A percentile compares a stretch with the other conserved stretches of the same genome.
These are phyloP conservation scores for Globisporangium sylvaticum DNA, from an alignment of 352 stramenopile species.

Conservation along the genomic window DNA sequence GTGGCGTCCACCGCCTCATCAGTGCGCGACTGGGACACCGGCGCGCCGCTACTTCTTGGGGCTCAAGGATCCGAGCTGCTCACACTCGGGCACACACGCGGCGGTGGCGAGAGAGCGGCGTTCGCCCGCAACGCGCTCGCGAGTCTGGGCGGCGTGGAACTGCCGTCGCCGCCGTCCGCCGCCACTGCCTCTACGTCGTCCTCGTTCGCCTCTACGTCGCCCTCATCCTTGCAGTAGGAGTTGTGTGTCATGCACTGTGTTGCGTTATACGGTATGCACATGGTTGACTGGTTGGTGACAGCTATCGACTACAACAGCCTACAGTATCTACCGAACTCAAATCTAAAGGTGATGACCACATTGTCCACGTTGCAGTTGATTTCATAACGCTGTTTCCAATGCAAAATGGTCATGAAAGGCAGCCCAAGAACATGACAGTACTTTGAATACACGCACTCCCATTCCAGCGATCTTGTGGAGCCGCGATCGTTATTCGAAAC, in stretches of 20 bases:
- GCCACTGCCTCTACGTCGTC: neutral
- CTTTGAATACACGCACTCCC: neutral
- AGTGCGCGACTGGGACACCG: neutral
- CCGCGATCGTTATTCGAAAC: neutral
- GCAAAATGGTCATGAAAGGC: neutral
- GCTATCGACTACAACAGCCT: too few relatives aligned
- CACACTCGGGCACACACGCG: neutral
- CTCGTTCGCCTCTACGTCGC: neutral
- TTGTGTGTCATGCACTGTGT: neutral
- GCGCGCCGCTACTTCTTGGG: neutral
- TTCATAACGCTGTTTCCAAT: too few relatives aligned
- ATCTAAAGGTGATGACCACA: too few relatives aligned
- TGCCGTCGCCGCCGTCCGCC: neutral
- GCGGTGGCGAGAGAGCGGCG: neutral
- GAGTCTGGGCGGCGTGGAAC: slow-evolving; percentile 21
- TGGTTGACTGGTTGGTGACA: neutral
- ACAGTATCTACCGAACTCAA: too few relatives aligned
- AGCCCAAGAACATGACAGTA: neutral
- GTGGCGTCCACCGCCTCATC: neutral
- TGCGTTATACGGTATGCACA: neutral
- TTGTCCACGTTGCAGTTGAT: too few relatives aligned
- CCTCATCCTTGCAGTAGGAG: neutral
- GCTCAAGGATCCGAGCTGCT: neutral
- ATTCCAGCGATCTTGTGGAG: neutral
- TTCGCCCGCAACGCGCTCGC: slow-evolving; percentile 8